Base-by-base conservation (phyloP, 1,139 yeast species). In the Candida sp. region DNA sequence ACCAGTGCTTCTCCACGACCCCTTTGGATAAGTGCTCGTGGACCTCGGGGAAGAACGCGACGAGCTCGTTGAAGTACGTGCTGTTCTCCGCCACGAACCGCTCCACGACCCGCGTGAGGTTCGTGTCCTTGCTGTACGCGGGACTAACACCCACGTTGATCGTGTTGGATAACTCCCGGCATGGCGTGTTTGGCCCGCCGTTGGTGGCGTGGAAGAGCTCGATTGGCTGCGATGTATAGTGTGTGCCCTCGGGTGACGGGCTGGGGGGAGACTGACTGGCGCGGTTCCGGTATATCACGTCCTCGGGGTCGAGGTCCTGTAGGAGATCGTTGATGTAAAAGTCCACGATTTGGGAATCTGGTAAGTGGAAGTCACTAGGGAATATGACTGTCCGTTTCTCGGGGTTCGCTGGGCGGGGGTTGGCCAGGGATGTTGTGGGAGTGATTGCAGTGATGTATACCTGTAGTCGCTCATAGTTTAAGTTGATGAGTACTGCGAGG, bases 1-100 rank as follows among this genome's bases (percentile, higher is more conserved):
- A 73, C 77, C 78, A 75, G 52, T 66, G 65, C 44, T 63, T 62
- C 17, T 68, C 70, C 7, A 66, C 65, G 12, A 68, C 66, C 8
- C 65, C 62, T 42, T 62, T 54, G 42, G 66, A 50, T 30, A 74
- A 50, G 52, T 72, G 71, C 5, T 63, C 42, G 42, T 57, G 58
- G 46, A 69, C 58, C 38, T 67, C 66, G 7, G 66, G 61, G 49
- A 69, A 65, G 49, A 62, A 66, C 1, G 69, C 69, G 5, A 65
- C 54, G 31, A 70, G 41, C 50, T 69, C 74, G 12, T 55, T 51
- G 41, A 60, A 62, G 46, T 69, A 70, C 46, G 48, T 34, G 49
- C 35, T 30, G 51, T 7, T 22, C 4, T 51, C 47, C 7, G 32
- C 9, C n/a, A 48, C 33, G 26, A 65, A 58, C 7, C 39, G 37